Evolutionary conservation across 345 rosid genomes (phyloP).

Genomic region (Brassica carinata): DNA sequence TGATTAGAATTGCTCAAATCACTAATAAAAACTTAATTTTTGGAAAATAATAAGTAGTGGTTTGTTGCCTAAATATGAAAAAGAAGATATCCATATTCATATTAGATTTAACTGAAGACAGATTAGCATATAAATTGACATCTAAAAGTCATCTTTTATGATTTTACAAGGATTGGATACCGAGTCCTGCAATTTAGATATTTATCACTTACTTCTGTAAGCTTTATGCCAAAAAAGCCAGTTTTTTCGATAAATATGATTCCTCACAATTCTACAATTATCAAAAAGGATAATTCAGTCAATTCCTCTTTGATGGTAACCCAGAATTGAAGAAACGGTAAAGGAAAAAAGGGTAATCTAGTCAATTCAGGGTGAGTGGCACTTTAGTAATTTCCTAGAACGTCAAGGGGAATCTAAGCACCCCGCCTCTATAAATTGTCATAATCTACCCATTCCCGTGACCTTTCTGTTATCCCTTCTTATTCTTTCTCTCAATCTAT

Average conservation of each 20-base stretch:
- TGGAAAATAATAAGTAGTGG: background rate
- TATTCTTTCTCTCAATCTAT: background rate
- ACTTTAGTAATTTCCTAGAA: background rate
- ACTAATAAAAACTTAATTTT: background rate
- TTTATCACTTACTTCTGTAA: background rate
- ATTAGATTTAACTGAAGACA: background rate
- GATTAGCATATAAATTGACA: background rate
- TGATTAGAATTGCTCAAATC: background rate
- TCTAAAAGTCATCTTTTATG: background rate
- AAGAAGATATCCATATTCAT: background rate
- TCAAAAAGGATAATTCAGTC: slow-evolving; percentile 4
- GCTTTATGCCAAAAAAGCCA: background rate
- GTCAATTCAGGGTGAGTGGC: slow-evolving; percentile 35
- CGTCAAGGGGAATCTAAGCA: slow-evolving; percentile 9
- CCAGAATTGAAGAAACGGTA: slow-evolving; percentile 33
- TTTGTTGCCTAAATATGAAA: slow-evolving; percentile 2
- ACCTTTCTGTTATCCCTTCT: background rate
- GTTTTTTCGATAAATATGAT: background rate
- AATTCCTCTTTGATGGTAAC: slow-evolving; percentile 5
- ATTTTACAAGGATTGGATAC: background rate
- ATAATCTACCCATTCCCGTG: background rate
- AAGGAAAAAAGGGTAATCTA: slow-evolving; percentile 32
- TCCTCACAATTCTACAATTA: background rate
- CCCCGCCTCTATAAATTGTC: slow-evolving; percentile 40
- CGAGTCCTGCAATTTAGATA: background rate